Base-by-base conservation (phyloP, 2,329 filamentous ascomycete genomes). In the Clonostachys chloroleuca region DNA sequence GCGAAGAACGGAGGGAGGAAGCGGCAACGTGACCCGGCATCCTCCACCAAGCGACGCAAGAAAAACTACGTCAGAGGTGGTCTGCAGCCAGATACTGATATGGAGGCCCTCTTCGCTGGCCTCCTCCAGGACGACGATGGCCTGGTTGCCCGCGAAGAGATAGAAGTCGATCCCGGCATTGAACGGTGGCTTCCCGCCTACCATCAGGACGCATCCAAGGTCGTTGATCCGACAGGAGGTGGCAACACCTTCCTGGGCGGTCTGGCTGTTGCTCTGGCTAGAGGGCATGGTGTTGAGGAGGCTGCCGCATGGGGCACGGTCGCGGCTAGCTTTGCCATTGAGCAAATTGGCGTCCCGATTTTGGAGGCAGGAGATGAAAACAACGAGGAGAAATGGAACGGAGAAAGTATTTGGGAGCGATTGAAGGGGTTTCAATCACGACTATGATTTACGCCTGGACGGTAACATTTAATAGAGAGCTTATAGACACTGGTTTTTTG, bases 171-270 rank as follows among this genome's bases (percentile, higher is more conserved):
- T 53, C 79, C 83, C 13, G 83, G 84, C 4, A 74, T 85, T 46
- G 79, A 85, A 56, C 70, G 76, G 49, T 95, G 90, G 88, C 68
- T 96, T 20, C 89, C 88, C 12, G 87, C 92, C 8, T 92, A 86
- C 60, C 87, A 92, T 59, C 66, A 62, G 6, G 62, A 69, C 36
- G 40, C 56, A 1, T 49, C 56, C 9, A 80, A 72, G 49, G 89
- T 96, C 2, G 70, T 94, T n/a, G 94, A 97, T 64, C 92, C 92
- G 1, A 97, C 94, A 0, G 94, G 94, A 10, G 94, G 91, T 17
- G 94, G 94, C 1, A 99, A 99, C 65, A 85, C 87, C 0, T 97
- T 96, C 57, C 72, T 96, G 20, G 77, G 78, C 18, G 77, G 78
- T n/a, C 55, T 83, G 42, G 70, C 74, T 0, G 72, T 84, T 12